phyloP scores from a whole-genome alignment of 2,329 filamentous ascomycete species.

The Sarocladium kiliense region DNA sequence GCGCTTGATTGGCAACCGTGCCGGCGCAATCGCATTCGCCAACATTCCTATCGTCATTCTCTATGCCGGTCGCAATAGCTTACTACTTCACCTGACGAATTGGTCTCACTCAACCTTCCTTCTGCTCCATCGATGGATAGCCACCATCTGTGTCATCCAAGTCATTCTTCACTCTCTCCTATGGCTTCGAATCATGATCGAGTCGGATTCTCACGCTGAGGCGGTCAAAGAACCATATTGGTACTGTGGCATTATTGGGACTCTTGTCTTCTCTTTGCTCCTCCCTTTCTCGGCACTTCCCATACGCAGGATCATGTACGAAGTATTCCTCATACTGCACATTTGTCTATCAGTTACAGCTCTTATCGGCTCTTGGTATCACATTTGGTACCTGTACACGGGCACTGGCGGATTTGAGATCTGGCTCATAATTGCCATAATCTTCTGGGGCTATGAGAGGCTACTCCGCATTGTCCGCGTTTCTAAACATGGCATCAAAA shows the following conservation, averaged over 20 bases:
- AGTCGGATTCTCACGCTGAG: neutral
- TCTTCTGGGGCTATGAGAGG: slow-evolving; percentile 22
- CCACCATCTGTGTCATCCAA: slow-evolving; percentile 34
- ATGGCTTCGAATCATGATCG: slow-evolving; percentile 20
- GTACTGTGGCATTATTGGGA: slow-evolving; percentile 36
- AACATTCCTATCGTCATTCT: slow-evolving; percentile 33
- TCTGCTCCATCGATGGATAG: slow-evolving; percentile 42
- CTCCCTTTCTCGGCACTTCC: slow-evolving; percentile 26
- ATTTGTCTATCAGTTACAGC: slow-evolving; percentile 33
- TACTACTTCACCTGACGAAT: slow-evolving; percentile 38
- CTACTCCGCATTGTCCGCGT: slow-evolving; percentile 14
- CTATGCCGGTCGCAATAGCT: slow-evolving; percentile 37
- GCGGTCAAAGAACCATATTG: slow-evolving; percentile 22
- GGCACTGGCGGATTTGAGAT: slow-evolving; percentile 38
- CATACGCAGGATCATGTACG: slow-evolving; percentile 30
- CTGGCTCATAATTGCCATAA: slow-evolving; percentile 21
- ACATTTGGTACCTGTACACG: slow-evolving; percentile 29
- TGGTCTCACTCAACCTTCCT: slow-evolving; percentile 42
- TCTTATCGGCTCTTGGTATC: slow-evolving; percentile 36
- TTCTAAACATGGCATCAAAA: slow-evolving; percentile 15
- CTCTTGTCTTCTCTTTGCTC: slow-evolving; percentile 22
- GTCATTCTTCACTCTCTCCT: slow-evolving; percentile 36
- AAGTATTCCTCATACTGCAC: slow-evolving; percentile 38
- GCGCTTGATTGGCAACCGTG: slow-evolving; percentile 23
- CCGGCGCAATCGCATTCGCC: slow-evolving; percentile 31